These are phyloP conservation scores for Pseudognaphalium luteoalbum DNA, from an alignment of 129 eudicot genomes.

Conservation along the genomic window DNA sequence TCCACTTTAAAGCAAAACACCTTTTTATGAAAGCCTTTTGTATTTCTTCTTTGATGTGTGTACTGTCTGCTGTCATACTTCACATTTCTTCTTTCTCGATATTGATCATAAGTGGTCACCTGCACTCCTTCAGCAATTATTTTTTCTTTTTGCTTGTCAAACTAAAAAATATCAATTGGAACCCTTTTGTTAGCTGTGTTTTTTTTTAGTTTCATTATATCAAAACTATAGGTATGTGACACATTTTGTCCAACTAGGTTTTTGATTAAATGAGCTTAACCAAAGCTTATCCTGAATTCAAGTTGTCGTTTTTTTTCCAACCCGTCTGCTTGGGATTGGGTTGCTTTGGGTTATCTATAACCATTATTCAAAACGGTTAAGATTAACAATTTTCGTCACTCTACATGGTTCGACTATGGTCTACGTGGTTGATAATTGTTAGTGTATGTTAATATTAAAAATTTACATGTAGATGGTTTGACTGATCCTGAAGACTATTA, in stretches of 20 bases:
- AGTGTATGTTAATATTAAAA: no score
- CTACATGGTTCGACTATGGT: no score
- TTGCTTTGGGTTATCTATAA: no score
- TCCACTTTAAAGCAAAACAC: background rate
- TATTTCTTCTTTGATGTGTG: background rate
- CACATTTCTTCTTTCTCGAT: background rate
- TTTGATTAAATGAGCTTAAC: background rate
- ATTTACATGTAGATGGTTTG: no score
- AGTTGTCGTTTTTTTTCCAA: background rate
- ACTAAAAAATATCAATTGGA: background rate
- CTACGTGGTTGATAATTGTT: no score
- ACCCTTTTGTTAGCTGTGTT: background rate
- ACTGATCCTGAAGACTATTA: no score
- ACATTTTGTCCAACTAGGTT: background rate
- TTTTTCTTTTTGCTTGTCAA: background rate
- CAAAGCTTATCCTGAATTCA: background rate
- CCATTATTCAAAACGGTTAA: no score
- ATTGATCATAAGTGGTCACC: background rate
- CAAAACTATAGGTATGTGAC: background rate
- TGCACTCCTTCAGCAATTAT: background rate
- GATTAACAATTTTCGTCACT: no score
- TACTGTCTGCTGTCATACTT: background rate
- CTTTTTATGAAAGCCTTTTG: background rate
- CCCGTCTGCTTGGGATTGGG: background rate
- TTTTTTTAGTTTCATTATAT: background rate